phyloP scores from a whole-genome alignment of 305 asterid genomes.

The Ilex paraguariensis region DNA sequence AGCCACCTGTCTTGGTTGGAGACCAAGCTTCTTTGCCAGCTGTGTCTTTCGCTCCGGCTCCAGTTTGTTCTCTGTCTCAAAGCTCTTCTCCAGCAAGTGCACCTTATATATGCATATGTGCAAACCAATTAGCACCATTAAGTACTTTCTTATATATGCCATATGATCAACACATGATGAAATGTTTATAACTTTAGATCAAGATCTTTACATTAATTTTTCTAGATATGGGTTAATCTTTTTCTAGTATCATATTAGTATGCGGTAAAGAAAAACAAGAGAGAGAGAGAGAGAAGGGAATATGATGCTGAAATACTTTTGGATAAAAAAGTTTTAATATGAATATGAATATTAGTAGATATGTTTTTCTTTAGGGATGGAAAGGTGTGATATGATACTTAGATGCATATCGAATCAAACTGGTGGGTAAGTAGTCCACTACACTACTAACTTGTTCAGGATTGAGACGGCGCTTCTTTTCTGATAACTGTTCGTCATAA shows the following conservation, averaged over 20 bases:
- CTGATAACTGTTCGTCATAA: constrained; percentile 86
- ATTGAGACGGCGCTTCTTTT: constrained; percentile 91
- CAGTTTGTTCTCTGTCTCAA: constrained; percentile 88
- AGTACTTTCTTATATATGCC: neutral
- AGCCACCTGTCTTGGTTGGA: constrained; percentile 98
- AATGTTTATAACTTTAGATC: neutral
- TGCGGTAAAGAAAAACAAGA: neutral
- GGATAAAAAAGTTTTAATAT: neutral
- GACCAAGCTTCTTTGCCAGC: constrained; percentile 84
- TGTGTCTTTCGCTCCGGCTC: constrained; percentile 90
- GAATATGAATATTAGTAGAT: neutral
- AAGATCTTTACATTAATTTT: neutral
- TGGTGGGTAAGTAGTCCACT: neutral
- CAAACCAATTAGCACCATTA: too few species aligned
- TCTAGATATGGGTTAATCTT: neutral
- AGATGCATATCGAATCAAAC: neutral
- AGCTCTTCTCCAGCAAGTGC: constrained; percentile 91
- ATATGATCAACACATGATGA: neutral
- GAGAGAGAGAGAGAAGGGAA: neutral
- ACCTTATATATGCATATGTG: constrained; percentile 33
- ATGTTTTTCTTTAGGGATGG: neutral
- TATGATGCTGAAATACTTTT: constrained; percentile 4
- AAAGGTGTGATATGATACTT: too few species aligned
- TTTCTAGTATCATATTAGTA: neutral
- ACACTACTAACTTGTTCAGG: constrained; percentile 60